Base-by-base conservation (phyloP, 2,329 filamentous ascomycete genomes). In the Capronia americana region DNA sequence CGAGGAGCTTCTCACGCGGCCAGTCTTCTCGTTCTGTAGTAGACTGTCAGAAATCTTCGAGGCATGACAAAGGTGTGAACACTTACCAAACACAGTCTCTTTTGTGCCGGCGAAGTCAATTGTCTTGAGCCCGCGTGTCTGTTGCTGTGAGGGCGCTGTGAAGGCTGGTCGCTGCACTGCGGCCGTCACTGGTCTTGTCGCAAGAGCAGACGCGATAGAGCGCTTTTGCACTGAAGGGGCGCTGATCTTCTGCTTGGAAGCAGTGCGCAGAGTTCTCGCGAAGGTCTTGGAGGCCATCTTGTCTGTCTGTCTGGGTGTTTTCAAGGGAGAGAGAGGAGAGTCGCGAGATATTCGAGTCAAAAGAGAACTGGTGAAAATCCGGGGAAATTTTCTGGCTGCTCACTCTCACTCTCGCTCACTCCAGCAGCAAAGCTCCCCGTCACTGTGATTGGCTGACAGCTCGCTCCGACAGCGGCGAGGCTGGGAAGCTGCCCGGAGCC, bases 91-190 rank as follows among this genome's bases (percentile, higher is more conserved):
- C 79, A 99, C 95, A 74, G 90, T 88, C 88, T 99, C 95, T 85
- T 96, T 94, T 79, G 87, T 86, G 77, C 93, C 95, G 74, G 95
- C 95, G 82, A 99, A 99, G 88, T 98, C 93, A 82, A 99, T 94
- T 75, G 94, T 97, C 92, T 99, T 98, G 78, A 97, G 84, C 81
- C 95, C 95, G 79, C 95, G 90, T 73, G 87, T 84, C 77, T 89
- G 87, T 85, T 92, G 90, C 80, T 72, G 68, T n/a, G 88, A 78
- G 57, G 81, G 77, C 73, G 80, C 79, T 70, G 80, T 78, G 69
- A 79, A 77, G 73, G 80, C 77, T 75, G 81, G 77, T 72, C 79
- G 78, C 63, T 79, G 77, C 61, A 78, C 69, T 65, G 77, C 80
- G 74, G 81, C 83, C 72, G 85, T 83, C 72, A 78, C 77, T 69